Evolutionary conservation across 106 monocot genomes (phyloP).

Genomic region (Gastrodia elata): DNA sequence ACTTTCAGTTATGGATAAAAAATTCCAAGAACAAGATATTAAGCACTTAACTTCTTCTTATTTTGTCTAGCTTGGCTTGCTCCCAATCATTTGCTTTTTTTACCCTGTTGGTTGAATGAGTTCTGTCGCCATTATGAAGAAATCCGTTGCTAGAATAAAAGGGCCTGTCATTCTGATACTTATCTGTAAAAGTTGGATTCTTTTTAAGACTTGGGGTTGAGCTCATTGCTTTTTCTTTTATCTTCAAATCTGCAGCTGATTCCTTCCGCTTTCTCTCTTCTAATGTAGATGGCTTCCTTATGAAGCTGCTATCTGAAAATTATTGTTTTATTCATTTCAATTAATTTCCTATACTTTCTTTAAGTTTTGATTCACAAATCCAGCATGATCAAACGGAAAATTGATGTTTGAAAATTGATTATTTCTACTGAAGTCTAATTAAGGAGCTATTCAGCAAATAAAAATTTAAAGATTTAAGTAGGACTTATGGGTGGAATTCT

Average conservation of each 20-base stretch:
- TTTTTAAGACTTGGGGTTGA: conserved; percentile 21
- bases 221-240: conserved; percentile 15
- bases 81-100: conserved; percentile 37
- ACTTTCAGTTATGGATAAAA: background rate
- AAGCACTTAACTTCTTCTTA: conserved; percentile 20
- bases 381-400: background rate
- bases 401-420: too few species aligned
- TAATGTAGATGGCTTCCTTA: conserved; percentile 11
- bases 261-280: conserved; percentile 10
- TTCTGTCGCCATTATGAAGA: background rate
- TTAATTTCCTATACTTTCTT: background rate
- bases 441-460: too few species aligned
- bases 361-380: background rate
- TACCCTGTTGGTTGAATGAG: conserved; percentile 3
- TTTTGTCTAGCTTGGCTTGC: conserved; percentile 31
- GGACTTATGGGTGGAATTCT: too few species aligned
- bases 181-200: conserved; percentile 41
- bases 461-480: too few species aligned
- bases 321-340: background rate
- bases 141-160: conserved; percentile 6
- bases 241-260: conserved; percentile 5
- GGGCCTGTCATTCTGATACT: conserved; percentile 21
- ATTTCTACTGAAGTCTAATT: too few species aligned
- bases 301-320: conserved; percentile 5
- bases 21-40: background rate